Evolutionary conservation across 768 basidiomycete species (phyloP).

Genomic region (Boletus reticulatus): DNA sequence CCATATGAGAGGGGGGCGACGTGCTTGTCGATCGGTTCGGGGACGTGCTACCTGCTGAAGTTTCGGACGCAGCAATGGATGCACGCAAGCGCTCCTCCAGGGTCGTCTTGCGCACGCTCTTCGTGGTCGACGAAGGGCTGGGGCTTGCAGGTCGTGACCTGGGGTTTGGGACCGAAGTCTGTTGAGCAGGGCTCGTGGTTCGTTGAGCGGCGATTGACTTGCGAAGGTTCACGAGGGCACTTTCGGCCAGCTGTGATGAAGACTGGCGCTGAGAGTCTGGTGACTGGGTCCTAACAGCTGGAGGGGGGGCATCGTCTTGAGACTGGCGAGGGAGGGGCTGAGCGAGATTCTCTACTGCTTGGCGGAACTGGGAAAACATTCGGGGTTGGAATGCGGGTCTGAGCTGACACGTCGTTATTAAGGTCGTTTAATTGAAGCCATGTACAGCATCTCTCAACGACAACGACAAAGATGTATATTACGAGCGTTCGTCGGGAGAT

Average conservation of each 20-base stretch:
- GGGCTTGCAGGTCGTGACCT: slow-evolving; percentile 26
- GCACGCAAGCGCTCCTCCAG: slow-evolving; percentile 79
- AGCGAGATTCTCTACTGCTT: slow-evolving; percentile 70
- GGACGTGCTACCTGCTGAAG: slow-evolving; percentile 40
- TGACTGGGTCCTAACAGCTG: slow-evolving; percentile 38
- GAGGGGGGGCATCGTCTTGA: slow-evolving; percentile 31
- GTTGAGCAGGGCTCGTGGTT: slow-evolving; percentile 38
- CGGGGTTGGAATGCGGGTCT: neutral
- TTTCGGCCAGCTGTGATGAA: slow-evolving; percentile 58
- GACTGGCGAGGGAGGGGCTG: slow-evolving; percentile 41
- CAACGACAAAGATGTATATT: slow-evolving; percentile 1
- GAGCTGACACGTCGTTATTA: too few species aligned
- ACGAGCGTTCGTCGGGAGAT: slow-evolving; percentile 15
- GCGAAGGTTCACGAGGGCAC: slow-evolving; percentile 56
- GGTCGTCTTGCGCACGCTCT: slow-evolving; percentile 46
- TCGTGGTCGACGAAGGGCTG: slow-evolving; percentile 19
- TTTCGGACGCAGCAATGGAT: slow-evolving; percentile 56
- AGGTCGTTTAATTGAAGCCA: too few species aligned
- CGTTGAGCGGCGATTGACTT: slow-evolving; percentile 61
- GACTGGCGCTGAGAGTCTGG: slow-evolving; percentile 35
- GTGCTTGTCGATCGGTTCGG: slow-evolving; percentile 39
- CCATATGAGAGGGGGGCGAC: slow-evolving; percentile 38
- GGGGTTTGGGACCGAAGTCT: slow-evolving; percentile 5
- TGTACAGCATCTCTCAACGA: too few species aligned
- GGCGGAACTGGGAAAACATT: slow-evolving; percentile 77